Conservation (phyloP, 805 yeast species). For the Wickerhamiella sorbophila region DNA sequence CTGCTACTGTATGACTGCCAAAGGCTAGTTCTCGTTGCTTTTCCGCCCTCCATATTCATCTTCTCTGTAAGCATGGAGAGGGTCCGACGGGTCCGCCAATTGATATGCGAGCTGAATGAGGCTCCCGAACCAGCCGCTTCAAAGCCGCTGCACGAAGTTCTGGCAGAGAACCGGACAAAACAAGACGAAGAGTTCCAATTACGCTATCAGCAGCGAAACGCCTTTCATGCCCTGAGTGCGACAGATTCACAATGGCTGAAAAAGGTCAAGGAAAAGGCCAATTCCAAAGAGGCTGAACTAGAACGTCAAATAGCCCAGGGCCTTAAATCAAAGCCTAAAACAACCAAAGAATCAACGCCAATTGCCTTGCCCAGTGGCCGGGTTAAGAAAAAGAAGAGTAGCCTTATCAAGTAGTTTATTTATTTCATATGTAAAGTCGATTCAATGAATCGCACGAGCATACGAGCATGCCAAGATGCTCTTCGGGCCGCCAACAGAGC, state of each 20-base stretch:
- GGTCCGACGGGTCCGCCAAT: background rate
- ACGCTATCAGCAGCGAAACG: background rate
- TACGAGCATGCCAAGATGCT: constrained; percentile 2
- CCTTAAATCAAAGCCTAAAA: background rate
- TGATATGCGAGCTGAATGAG: background rate
- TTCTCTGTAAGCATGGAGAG: background rate
- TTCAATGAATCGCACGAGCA: background rate
- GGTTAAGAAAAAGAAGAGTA: background rate
- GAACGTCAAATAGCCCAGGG: background rate
- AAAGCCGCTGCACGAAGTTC: background rate
- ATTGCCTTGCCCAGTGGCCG: background rate
- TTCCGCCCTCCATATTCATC: background rate
- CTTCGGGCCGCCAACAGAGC: background rate
- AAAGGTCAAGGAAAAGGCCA: background rate
- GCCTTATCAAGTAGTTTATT: background rate
- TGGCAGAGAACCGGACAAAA: background rate
- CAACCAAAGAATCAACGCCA: background rate
- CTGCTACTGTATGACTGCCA: background rate
- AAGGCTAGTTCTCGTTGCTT: background rate
- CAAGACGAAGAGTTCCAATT: background rate
- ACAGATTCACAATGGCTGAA: background rate
- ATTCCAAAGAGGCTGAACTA: background rate
- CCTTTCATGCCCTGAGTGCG: background rate
- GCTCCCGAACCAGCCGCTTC: background rate
- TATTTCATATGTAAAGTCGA: background rate